Base-by-base conservation (phyloP, 2,329 filamentous ascomycete species). In the Stagonosporopsis cucurbitacearum region DNA sequence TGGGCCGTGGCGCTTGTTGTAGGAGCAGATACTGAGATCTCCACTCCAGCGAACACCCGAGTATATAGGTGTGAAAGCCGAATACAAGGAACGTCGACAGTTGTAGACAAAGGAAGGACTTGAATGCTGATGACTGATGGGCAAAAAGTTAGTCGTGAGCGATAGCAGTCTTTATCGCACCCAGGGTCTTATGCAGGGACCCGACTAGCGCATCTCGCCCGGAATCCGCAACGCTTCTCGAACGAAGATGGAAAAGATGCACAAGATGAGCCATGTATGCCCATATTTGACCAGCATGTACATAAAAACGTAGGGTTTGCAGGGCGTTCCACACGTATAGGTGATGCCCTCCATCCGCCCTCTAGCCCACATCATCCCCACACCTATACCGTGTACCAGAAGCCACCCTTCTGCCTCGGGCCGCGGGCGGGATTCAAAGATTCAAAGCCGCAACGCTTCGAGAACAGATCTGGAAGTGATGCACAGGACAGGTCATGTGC, bases 151-250 rank as follows among this genome's bases (percentile, higher is more conserved):
- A 56, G 36, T 22, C 30, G 23, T 17, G 42, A 47, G 46, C 53
- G 53, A 56, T 56, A 56, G 36, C 46, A 47, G 46, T 41, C 42
- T 53, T 53, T 53, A 46, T 53, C 42, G 50, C 35, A 17, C 23
- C 53, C 32, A 47, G 47, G 47, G 47, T 37, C 30, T 3, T 30
- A 56, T 51, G 53, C 53, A 56, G 53, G 53, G 53, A 47, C 53
- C 46, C 30, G 36, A 19, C 22, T 50, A 50, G 52, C 47, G 46
- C 53, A n/a, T 35, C 23, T 12, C 33, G 40, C 28, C 36, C 52
- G 46, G 36, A 32, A 35, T 32, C 49, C 19, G 40, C 32, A 50
- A 43, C 33, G 41, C 32, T 45, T 48, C 25, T 25, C 22, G 33
- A 47, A 26, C 25, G 25, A 15, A 30, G 44, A n/a, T 47, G 36